Evolutionary conservation across 2,329 filamentous ascomycete species (phyloP).

Genomic region (Lasiodiplodia sp.): DNA sequence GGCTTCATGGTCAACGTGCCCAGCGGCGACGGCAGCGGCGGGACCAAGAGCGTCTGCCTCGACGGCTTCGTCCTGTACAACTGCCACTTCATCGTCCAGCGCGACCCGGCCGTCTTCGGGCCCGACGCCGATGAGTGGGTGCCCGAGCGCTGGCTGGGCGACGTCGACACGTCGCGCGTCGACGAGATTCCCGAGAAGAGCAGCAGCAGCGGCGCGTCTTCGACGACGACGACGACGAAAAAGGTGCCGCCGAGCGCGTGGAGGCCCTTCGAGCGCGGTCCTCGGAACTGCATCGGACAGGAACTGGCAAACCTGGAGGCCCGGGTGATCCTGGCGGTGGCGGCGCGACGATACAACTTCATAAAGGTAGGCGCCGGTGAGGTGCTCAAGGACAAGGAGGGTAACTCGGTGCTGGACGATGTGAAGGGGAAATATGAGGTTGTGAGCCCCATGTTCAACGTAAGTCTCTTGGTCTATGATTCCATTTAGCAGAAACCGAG

Average conservation of each 20-base stretch:
- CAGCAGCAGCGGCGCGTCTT: constrained; percentile 34
- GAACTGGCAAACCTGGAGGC: constrained; percentile 47
- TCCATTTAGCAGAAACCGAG: too few species aligned
- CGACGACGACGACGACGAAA: constrained; percentile 19
- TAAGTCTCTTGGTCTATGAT: constrained; percentile 34
- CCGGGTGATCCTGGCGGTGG: constrained; percentile 39
- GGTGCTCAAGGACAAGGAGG: constrained; percentile 38
- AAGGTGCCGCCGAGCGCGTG: constrained; percentile 36
- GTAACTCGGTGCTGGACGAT: constrained; percentile 37
- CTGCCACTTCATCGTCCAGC: constrained; percentile 32
- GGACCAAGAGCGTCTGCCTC: not conserved
- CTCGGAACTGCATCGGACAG: constrained; percentile 49
- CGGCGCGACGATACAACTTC: constrained; percentile 39
- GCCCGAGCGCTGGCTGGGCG: constrained; percentile 27
- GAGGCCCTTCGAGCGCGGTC: constrained; percentile 50
- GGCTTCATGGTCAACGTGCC: constrained; percentile 4
- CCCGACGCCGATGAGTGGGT: constrained; percentile 33
- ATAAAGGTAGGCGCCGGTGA: constrained; percentile 46
- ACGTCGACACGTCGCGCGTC: constrained; percentile 14
- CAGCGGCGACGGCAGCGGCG: not conserved
- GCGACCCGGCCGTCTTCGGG: constrained; percentile 40
- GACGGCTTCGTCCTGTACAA: constrained; percentile 20
- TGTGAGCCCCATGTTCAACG: constrained; percentile 43
- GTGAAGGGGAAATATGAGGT: constrained; percentile 41
- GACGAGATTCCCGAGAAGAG: constrained; percentile 39